A percentile compares a stretch with the other conserved stretches of the same genome.
Conservation (phyloP, 257 asterid genomes). For the Nicotiana tabacum region DNA sequence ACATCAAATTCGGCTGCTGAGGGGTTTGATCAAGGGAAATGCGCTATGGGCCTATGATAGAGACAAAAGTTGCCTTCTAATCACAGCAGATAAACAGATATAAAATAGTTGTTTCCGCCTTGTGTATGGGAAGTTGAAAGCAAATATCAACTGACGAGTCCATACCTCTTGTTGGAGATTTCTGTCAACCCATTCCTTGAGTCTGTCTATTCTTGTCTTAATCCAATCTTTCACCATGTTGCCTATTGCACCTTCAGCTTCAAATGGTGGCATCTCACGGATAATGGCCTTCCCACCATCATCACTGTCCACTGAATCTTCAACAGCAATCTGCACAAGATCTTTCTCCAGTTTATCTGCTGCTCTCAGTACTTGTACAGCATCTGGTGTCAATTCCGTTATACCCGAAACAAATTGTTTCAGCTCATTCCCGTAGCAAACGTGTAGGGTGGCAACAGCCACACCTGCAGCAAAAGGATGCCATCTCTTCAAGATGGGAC, state of each 20-base stretch:
- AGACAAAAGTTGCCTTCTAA: background rate
- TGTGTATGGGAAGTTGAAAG: background rate
- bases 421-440: slow-evolving; percentile 90
- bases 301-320: slow-evolving; percentile 96
- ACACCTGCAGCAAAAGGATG: slow-evolving; percentile 98
- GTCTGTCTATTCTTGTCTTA: slow-evolving; percentile 75
- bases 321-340: slow-evolving; percentile 94
- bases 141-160: background rate
- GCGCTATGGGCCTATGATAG: background rate
- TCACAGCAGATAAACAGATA: background rate
- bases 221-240: slow-evolving; percentile 88
- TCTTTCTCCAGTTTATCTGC: slow-evolving; percentile 94
- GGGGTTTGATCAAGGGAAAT: slow-evolving; percentile 3
- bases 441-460: slow-evolving; percentile 94
- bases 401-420: slow-evolving; percentile 83
- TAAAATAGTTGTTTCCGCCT: background rate
- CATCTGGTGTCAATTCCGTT: slow-evolving; percentile 94
- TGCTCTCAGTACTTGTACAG: slow-evolving; percentile 86
- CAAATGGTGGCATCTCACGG: slow-evolving; percentile 99
- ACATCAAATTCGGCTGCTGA: background rate
- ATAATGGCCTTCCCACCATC: slow-evolving; percentile 99
- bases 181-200: slow-evolving; percentile 90
- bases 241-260: slow-evolving; percentile 89
- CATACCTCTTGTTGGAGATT: slow-evolving; percentile 98
- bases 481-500: slow-evolving; percentile 90